Evolutionary conservation across 1,139 yeast genomes (phyloP), one percentile per base, ranked within the genome.

Genomic region (Kodamaea sp.): DNA sequence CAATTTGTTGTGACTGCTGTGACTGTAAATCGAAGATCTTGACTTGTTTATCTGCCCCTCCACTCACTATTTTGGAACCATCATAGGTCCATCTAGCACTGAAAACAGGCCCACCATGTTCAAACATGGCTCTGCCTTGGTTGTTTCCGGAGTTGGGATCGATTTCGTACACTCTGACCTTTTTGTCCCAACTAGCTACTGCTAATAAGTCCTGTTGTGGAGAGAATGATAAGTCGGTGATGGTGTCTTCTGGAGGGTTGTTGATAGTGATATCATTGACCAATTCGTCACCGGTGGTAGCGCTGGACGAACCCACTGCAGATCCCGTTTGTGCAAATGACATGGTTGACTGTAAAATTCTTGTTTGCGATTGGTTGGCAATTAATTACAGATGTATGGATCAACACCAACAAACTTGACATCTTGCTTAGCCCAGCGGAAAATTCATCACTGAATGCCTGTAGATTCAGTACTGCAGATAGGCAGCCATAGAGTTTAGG

Each of bases 111-210:
- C 78, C 97, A 21, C 82, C 86, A 55, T 92, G 97, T 52, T 88
- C 96, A 57, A 76, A 90, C 55, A 90, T 60, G 1, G 97, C 96
- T 35, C 96, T 68, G 6, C 97, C 97, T 51, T 86, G 94, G 35
- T 82, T 78, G 44, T 74, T 74, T 1, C 86, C 86, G 2, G 80
- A 68, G 45, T 73, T 78, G 15, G 79, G 68, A 44, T 80, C 80
- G 16, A 90, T 80, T 58, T 92, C 97, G 69, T 94, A 94, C 39
- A 94, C 83, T 40, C 98, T 75, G 24, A 88, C 96, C 56, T 89
- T 89, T 51, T 85, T 86, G 62, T 94, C 99, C 98, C 99, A 94
- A 24, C 95, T 83, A 8, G 95, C 77, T 3, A 81, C 95, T 2
- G 95, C 80, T 39, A 83, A 61, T 41, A 80, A 67, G 49, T 94